Base-by-base conservation (phyloP, 768 basidiomycete genomes). In the Termitomyces sp. region DNA sequence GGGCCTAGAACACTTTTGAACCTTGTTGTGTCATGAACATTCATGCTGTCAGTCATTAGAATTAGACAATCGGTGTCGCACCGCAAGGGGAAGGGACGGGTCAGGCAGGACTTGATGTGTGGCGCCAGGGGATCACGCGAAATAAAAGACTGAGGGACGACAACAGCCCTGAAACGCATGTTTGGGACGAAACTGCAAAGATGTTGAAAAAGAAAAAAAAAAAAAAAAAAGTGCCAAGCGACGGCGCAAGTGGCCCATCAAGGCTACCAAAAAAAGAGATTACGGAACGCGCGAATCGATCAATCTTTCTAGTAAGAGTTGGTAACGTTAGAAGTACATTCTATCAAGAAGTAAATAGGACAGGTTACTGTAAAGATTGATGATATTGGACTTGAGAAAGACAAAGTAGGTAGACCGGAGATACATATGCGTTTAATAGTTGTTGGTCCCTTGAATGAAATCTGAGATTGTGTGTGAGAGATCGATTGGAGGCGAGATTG, bases 401-500 rank as follows among this genome's bases (percentile, higher is more conserved):
- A 24, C 21, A 59, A 52, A 51, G 55, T 34, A 50, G 45, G 41
- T 49, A 52, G 45, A 53, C 49, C 55, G 47, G 47, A 41, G 51
- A 53, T 56, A 28, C 11, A 34, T 48, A 45, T 17, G 48, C 9
- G 10, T 52, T 28, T 28, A 28, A 28, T 28, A 7, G 15, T 22
- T 47, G 47, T 45, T 48, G 38, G 54, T 41, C 58, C 58, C 58
- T 59, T 51, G 53, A 32, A 24, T 42, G 28, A 14, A 49, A 58
- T 58, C 58, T 58, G 32, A 58, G 57, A 55, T 58, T 42, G 35
- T 1, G n/a, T 30, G n/a, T 32, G 21, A 51, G 54, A 48, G 49
- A 55, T 55, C 38, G 48, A 53, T 53, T 46, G 45, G 56, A 24
- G 52, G 38, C 21, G 40, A n/a, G 51, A 38, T 47, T 41, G 14